Evolutionary conservation across 2,329 filamentous ascomycete species (phyloP), one percentile per base, ranked within the genome.

Genomic region (Xylariaceae sp.): DNA sequence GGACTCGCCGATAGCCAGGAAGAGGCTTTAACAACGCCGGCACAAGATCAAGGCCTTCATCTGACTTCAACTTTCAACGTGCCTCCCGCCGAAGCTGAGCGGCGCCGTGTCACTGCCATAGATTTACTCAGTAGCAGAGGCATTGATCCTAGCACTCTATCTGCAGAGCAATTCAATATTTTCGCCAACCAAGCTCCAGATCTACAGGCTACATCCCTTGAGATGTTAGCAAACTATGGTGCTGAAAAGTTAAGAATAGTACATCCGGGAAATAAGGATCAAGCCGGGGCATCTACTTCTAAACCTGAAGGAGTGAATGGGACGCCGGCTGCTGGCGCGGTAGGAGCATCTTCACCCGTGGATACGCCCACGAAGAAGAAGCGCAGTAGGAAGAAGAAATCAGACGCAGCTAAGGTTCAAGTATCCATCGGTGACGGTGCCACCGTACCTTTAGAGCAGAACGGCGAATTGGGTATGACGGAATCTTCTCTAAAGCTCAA

Each of bases 161-260:
- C 73, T 0, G 47, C 59, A 3, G 76, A 80, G 34, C 77, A 81
- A 51, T 78, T 81, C 45, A 71, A 64, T 49, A 81, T 79, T 13
- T 78, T 81, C 49, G 66, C 76, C 8, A 81, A 81, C 41, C 78
- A 81, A 57, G 71, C 76, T 1, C 75, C 76, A 0, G 66, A 72
- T 3, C 57, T 80, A 4, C 78, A 81, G 48, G 62, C 64, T 39
- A 68, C 75, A 39, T 81, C 78, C 1, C 59, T 81, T 12, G 67
- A 64, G 1, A 76, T 81, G 75, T 64, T 81, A 9, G 66, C 70
- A 1, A 72, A 69, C 51, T 79, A 79, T 41, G 78, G 78, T 16
- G 76, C 78, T 6, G 75, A 79, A 53, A 64, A 72, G 12, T 59
- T 81, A 18, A 67, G 73, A 9, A 79, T 81, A 37, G 72, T 81